These are phyloP conservation scores for Hygrophila difformis DNA, from an alignment of 257 asterid genomes.

Conservation along the genomic window DNA sequence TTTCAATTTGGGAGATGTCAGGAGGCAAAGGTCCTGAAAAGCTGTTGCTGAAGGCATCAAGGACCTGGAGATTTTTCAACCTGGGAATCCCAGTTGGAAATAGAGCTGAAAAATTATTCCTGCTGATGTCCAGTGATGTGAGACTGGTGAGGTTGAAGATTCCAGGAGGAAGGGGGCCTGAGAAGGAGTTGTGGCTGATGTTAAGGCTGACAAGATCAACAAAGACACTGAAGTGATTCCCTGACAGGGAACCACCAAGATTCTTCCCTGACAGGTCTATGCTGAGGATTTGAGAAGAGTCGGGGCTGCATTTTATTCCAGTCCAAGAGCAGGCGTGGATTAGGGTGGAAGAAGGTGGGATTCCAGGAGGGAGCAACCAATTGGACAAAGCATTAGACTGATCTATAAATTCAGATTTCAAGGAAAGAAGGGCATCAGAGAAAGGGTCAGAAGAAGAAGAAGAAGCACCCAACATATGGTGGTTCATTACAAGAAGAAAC, in stretches of 20 bases:
- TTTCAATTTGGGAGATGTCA: slow-evolving; percentile 42
- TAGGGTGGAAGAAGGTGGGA: slow-evolving; percentile 19
- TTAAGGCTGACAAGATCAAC: slow-evolving; percentile 53
- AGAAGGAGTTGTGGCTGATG: slow-evolving; percentile 72
- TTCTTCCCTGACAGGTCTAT: slow-evolving; percentile 58
- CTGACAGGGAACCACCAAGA: slow-evolving; percentile 69
- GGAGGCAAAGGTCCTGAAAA: slow-evolving; percentile 74
- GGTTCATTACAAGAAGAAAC: too few species aligned
- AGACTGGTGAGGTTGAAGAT: slow-evolving; percentile 55
- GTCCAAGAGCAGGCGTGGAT: slow-evolving; percentile 77
- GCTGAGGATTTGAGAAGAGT: slow-evolving; percentile 44
- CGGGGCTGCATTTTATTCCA: slow-evolving; percentile 55
- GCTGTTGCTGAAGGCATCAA: slow-evolving; percentile 96
- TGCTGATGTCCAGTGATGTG: slow-evolving; percentile 57
- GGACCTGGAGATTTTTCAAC: slow-evolving; percentile 41
- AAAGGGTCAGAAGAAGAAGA: slow-evolving; percentile 52
- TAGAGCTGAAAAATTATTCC: slow-evolving; percentile 83
- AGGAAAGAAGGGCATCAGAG: slow-evolving; percentile 64
- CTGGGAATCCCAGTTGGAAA: slow-evolving; percentile 76
- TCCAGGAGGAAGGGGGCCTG: slow-evolving; percentile 46
- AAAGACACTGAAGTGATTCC: slow-evolving; percentile 42
- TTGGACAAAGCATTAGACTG: slow-evolving; percentile 43
- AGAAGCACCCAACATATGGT: neutral
- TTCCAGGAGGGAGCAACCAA: slow-evolving; percentile 44
- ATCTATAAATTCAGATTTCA: slow-evolving; percentile 61